phyloP scores from a whole-genome alignment of 2,329 filamentous ascomycete species.

The Pyrenophora teres region DNA sequence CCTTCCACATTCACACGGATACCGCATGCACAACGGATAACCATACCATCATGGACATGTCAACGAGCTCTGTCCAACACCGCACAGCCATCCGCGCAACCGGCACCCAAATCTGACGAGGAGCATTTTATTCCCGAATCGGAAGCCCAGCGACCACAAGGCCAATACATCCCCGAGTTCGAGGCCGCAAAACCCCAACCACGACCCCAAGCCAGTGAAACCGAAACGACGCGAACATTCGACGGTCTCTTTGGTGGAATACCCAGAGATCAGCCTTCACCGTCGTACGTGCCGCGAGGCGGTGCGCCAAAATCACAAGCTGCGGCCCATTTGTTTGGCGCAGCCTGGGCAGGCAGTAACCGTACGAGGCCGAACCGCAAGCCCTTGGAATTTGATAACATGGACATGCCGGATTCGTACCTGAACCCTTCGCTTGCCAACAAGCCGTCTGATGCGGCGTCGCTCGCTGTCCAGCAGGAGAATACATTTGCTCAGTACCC shows the following conservation, averaged over 20 bases:
- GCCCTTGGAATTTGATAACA: constrained; percentile 25
- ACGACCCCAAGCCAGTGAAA: constrained; percentile 5
- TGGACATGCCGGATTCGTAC: constrained; percentile 19
- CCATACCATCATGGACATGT: constrained; percentile 20
- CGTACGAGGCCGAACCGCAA: constrained; percentile 1
- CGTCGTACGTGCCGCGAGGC: not conserved
- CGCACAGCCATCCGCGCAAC: constrained; percentile 13
- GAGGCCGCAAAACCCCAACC: constrained; percentile 3
- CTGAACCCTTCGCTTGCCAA: constrained; percentile 21
- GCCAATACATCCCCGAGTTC: not conserved
- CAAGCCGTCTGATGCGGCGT: constrained; percentile 21
- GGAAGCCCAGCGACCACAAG: constrained; percentile 1
- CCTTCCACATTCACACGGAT: constrained; percentile 31
- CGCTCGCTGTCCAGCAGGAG: constrained; percentile 23
- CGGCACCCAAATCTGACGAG: constrained; percentile 12
- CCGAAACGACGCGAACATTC: constrained; percentile 24
- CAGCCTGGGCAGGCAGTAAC: constrained; percentile 16
- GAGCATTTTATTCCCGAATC: not conserved
- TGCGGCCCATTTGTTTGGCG: constrained; percentile 23
- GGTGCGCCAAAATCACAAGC: not conserved
- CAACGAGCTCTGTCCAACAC: constrained; percentile 18
- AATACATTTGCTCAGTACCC: constrained; percentile 35
- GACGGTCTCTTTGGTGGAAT: constrained; percentile 30
- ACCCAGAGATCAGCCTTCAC: constrained; percentile 5
- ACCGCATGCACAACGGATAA: constrained; percentile 16